Conservation (phyloP, 345 rosid genomes). For the Rhodamnia argentea region DNA sequence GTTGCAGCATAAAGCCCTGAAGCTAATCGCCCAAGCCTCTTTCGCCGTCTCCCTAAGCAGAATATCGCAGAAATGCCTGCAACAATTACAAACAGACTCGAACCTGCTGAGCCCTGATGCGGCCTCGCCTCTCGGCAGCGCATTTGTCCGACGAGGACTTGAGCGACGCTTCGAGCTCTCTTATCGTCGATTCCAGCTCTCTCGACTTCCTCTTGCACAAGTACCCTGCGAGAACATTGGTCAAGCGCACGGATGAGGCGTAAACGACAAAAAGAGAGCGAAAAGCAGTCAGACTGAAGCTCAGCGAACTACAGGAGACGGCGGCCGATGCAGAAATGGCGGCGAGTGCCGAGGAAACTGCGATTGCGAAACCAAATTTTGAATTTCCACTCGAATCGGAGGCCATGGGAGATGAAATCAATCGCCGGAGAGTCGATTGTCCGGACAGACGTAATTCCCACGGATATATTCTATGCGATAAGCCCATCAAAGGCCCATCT, state of each 20-base stretch:
- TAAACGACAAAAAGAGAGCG: neutral
- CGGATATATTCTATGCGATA: neutral
- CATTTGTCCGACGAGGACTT: constrained; percentile 45
- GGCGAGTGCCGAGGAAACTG: constrained; percentile 7
- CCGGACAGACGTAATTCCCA: neutral
- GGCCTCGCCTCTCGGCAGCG: constrained; percentile 85
- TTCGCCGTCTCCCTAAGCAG: neutral
- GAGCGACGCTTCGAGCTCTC: constrained; percentile 52
- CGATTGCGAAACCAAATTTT: neutral
- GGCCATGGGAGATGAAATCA: neutral
- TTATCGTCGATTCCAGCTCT: constrained; percentile 20
- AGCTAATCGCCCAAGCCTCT: neutral
- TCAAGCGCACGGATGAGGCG: neutral
- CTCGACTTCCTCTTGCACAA: constrained; percentile 29
- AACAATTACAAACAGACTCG: neutral
- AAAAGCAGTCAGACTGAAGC: neutral
- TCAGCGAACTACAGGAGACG: constrained; percentile 11
- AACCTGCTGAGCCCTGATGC: constrained; percentile 86
- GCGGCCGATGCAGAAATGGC: constrained; percentile 26
- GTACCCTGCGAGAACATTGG: constrained; percentile 22
- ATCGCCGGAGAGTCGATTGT: neutral
- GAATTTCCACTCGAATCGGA: neutral
- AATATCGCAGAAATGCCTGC: neutral
- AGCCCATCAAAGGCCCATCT: neutral
- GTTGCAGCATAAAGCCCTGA: neutral